phyloP scores from a whole-genome alignment of 116 monocot genomes.

The Posidonia oceanica region DNA sequence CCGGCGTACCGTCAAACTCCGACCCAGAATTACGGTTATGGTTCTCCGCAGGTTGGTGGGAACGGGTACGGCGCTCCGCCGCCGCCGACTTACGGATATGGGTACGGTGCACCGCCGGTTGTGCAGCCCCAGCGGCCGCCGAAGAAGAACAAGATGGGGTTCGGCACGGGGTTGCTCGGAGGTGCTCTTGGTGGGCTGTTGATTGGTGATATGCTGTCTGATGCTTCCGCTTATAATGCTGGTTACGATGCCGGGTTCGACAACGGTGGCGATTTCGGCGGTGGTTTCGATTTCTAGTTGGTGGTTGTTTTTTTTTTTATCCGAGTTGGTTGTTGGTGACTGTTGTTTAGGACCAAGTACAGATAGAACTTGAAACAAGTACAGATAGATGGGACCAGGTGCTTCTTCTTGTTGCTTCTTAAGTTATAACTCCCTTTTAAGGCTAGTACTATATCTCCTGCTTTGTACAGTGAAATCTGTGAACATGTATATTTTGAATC shows the following conservation, averaged over 20 bases:
- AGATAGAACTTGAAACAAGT: neutral
- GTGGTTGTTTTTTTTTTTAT: neutral
- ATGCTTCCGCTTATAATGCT: slow-evolving; percentile 21
- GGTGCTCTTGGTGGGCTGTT: slow-evolving; percentile 59
- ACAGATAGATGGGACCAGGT: neutral
- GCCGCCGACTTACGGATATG: neutral
- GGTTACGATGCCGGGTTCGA: slow-evolving; percentile 45
- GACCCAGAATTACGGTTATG: neutral
- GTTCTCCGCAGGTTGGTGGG: slow-evolving; percentile 5
- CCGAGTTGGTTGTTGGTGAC: too few relatives aligned
- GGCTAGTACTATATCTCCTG: too few relatives aligned
- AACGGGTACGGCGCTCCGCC: slow-evolving; percentile 12
- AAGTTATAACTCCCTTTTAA: too few relatives aligned
- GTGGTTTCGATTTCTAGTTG: slow-evolving; percentile 7
- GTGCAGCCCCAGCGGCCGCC: slow-evolving; percentile 7
- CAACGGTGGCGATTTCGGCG: neutral
- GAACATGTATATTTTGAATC: too few relatives aligned
- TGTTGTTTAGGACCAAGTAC: neutral
- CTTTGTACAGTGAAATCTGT: too few relatives aligned
- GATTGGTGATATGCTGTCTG: slow-evolving; percentile 42
- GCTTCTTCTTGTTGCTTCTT: too few relatives aligned
- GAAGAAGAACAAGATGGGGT: slow-evolving; percentile 40
- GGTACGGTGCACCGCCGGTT: slow-evolving; percentile 7
- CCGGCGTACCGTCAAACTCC: neutral
- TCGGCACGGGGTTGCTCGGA: slow-evolving; percentile 57